A percentile compares a stretch with the other conserved stretches of the same genome.
These are phyloP conservation scores for Amaranthus tricolor DNA, from an alignment of 179 eudicot species.

Conservation along the genomic window DNA sequence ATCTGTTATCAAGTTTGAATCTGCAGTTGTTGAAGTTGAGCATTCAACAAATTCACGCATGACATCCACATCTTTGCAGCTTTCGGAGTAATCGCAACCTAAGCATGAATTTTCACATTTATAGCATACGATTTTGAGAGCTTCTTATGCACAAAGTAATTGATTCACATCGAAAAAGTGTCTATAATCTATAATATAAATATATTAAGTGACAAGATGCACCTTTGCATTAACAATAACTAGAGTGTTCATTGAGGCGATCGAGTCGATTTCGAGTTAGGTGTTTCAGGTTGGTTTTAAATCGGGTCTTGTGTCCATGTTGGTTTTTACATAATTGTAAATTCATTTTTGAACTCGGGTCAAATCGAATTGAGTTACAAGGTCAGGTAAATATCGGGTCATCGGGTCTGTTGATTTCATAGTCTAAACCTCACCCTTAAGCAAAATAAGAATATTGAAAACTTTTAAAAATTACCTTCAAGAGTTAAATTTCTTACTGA, in stretches of 20 bases:
- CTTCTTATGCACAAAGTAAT: not conserved
- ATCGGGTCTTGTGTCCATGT: too few relatives aligned
- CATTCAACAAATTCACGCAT: conserved; percentile 32
- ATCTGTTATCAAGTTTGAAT: conserved; percentile 26
- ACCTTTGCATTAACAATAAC: not conserved
- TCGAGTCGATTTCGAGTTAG: too few relatives aligned
- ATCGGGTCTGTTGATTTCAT: too few relatives aligned
- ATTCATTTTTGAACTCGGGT: too few relatives aligned
- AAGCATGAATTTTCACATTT: not conserved
- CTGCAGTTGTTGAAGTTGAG: conserved; percentile 31
- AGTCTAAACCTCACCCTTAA: not conserved
- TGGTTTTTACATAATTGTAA: too few relatives aligned
- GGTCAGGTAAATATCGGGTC: too few relatives aligned
- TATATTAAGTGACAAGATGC: not conserved
- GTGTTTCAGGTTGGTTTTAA: too few relatives aligned
- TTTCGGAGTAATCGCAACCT: conserved; percentile 36
- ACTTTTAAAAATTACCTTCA: not conserved
- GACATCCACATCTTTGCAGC: conserved; percentile 42
- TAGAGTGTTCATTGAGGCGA: too few relatives aligned
- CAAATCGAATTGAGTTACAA: too few relatives aligned
- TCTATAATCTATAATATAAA: too few relatives aligned
- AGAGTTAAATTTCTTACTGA: not conserved
- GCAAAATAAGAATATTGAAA: too few relatives aligned
- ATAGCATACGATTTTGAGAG: not conserved
- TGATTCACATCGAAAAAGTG: too few relatives aligned